Conservation (phyloP, 306 rosid species). For the Cucumis melo region DNA sequence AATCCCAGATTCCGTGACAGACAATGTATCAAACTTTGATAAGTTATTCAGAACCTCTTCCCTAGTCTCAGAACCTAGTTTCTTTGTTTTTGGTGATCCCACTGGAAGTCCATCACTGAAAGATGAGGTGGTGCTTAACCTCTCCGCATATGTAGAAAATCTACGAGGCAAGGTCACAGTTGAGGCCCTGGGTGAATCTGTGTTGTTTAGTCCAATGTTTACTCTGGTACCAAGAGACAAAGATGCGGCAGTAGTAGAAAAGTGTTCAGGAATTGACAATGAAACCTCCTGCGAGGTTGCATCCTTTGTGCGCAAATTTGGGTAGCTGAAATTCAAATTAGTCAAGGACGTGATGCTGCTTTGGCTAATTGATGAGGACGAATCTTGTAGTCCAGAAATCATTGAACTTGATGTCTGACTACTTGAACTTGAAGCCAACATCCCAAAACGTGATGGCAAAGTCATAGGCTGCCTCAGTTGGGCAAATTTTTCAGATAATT, state of each 20-base stretch:
- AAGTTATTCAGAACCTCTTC: constrained; percentile 68
- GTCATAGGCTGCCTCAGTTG: constrained; percentile 37
- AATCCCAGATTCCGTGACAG: constrained; percentile 38
- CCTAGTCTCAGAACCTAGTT: constrained; percentile 77
- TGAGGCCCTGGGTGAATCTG: constrained; percentile 40
- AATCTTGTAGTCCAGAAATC: constrained; percentile 58
- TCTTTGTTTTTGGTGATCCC: constrained; percentile 86
- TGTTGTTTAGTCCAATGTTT: constrained; percentile 44
- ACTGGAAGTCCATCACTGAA: constrained; percentile 47
- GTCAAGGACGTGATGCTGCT: constrained; percentile 29
- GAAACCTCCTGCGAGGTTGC: constrained; percentile 53
- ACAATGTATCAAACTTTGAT: constrained; percentile 47
- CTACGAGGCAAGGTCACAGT: constrained; percentile 44
- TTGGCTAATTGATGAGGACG: constrained; percentile 35
- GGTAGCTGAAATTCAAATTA: constrained; percentile 35
- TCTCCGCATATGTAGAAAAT: constrained; percentile 84
- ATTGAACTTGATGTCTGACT: constrained; percentile 56
- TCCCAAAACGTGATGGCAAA: constrained; percentile 68
- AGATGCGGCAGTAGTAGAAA: constrained; percentile 32
- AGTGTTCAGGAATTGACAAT: constrained; percentile 41
- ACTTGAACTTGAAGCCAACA: constrained; percentile 36
- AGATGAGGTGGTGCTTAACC: constrained; percentile 71
- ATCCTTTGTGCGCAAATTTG: constrained; percentile 54
- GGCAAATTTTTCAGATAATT: constrained; percentile 56
- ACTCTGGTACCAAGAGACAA: constrained; percentile 45